These are phyloP conservation scores for Colletotrichum chrysophilum DNA, from an alignment of 2,329 filamentous ascomycete species.

Conservation along the genomic window DNA sequence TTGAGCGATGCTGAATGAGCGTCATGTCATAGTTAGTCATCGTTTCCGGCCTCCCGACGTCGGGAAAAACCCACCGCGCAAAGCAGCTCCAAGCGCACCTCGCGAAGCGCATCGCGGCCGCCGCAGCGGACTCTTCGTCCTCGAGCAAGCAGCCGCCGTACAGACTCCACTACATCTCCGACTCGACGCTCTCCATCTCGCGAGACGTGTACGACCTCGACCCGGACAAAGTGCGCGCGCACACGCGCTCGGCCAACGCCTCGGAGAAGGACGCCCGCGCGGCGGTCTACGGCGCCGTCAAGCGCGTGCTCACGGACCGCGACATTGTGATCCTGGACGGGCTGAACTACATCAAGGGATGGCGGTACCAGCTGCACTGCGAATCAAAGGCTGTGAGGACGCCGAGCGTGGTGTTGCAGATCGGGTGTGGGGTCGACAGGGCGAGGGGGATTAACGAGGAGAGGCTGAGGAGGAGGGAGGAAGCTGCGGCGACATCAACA, in stretches of 20 bases:
- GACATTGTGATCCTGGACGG: conserved; percentile 83
- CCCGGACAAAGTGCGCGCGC: conserved; percentile 52
- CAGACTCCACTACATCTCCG: conserved; percentile 76
- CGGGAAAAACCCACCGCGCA: conserved; percentile 71
- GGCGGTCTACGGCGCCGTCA: conserved; percentile 77
- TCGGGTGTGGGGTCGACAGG: conserved; percentile 60
- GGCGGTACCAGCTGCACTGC: conserved; percentile 85
- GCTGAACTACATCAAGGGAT: conserved; percentile 89
- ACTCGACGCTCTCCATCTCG: conserved; percentile 72
- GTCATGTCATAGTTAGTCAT: conserved; percentile 67
- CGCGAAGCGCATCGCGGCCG: conserved; percentile 55
- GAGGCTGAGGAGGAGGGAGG: conserved; percentile 46
- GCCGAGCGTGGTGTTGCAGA: conserved; percentile 74
- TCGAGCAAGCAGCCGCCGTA: conserved; percentile 44
- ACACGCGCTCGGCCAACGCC: conserved; percentile 73
- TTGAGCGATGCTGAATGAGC: background rate
- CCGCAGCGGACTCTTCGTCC: conserved; percentile 31
- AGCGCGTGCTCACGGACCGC: conserved; percentile 72
- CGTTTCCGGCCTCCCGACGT: conserved; percentile 70
- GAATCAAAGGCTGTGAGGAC: conserved; percentile 83
- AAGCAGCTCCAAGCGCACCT: conserved; percentile 71
- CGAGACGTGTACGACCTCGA: conserved; percentile 75
- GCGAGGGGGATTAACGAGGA: conserved; percentile 65
- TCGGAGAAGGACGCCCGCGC: conserved; percentile 85
- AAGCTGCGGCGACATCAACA: background rate